Conservation (phyloP, 352 stramenopile genomes). For the Peronosclerospora sorghi region DNA sequence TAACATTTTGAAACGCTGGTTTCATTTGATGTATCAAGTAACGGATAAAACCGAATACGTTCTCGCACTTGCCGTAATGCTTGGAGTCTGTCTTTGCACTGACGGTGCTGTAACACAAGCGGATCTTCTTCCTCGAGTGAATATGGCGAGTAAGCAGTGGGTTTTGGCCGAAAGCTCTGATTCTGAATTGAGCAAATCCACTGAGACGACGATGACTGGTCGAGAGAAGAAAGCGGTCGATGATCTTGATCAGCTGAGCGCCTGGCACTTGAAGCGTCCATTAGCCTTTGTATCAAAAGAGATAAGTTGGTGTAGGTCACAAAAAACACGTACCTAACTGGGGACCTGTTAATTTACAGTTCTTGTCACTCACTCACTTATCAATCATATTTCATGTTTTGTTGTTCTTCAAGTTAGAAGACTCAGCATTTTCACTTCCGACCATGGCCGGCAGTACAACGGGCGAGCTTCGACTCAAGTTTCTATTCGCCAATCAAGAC, state of each 20-base stretch:
- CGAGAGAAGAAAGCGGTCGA: background rate
- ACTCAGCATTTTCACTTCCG: constrained; percentile 1
- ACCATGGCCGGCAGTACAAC: constrained; percentile 28
- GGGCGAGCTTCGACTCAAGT: constrained; percentile 62
- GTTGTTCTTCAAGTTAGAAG: too few species aligned
- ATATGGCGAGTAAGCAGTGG: constrained; percentile 56
- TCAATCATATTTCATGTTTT: too few species aligned
- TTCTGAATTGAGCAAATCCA: constrained; percentile 46
- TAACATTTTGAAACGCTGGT: background rate
- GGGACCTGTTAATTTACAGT: too few species aligned
- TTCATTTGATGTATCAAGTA: constrained; percentile 2
- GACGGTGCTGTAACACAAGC: constrained; percentile 36
- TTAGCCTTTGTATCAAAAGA: background rate
- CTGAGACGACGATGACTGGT: constrained; percentile 5
- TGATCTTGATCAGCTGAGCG: constrained; percentile 4
- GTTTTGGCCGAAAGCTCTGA: constrained; percentile 45
- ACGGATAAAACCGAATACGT: constrained; percentile 31
- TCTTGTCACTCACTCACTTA: too few species aligned
- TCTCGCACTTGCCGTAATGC: constrained; percentile 37
- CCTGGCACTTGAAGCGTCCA: constrained; percentile 1
- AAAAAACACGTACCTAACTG: background rate
- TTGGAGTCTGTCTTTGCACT: constrained; percentile 51
- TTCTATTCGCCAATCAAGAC: constrained; percentile 80
- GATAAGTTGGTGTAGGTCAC: background rate
- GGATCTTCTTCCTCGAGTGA: constrained; percentile 40